Conservation (phyloP, 768 basidiomycete species). For the Cantharellus anzutake region DNA sequence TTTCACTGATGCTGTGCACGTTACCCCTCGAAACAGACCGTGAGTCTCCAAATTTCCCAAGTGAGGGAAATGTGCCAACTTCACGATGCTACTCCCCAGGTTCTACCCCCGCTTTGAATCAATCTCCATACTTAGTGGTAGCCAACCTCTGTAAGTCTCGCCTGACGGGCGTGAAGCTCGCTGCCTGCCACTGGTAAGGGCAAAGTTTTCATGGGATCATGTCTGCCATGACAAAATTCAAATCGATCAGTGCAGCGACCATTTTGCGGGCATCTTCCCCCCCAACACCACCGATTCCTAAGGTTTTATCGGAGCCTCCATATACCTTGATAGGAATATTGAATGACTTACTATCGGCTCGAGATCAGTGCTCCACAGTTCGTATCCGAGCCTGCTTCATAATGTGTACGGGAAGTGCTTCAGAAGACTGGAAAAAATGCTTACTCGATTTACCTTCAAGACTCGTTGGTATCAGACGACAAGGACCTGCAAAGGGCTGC, state of each 20-base stretch:
- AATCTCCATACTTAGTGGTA: background rate
- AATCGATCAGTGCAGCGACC: background rate
- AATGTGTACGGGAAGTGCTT: conserved; percentile 31
- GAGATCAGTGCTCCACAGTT: conserved; percentile 23
- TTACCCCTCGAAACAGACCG: background rate
- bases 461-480: conserved; percentile 51
- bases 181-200: conserved; percentile 3
- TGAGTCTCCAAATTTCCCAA: background rate
- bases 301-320: background rate
- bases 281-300: background rate
- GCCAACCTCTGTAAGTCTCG: background rate
- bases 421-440: too few relatives aligned
- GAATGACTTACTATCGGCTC: conserved; percentile 34
- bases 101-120: background rate
- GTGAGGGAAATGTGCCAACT: too few relatives aligned
- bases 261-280: background rate
- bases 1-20: background rate
- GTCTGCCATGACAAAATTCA: too few relatives aligned
- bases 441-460: conserved; percentile 21
- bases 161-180: background rate
- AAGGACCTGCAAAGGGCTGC: conserved; percentile 44
- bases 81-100: too few relatives aligned
- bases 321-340: conserved; percentile 47
- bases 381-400: conserved; percentile 58
- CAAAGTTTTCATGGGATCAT: background rate